These are phyloP conservation scores for Hortiboletus campestris DNA, from an alignment of 768 basidiomycete species.

Conservation along the genomic window DNA sequence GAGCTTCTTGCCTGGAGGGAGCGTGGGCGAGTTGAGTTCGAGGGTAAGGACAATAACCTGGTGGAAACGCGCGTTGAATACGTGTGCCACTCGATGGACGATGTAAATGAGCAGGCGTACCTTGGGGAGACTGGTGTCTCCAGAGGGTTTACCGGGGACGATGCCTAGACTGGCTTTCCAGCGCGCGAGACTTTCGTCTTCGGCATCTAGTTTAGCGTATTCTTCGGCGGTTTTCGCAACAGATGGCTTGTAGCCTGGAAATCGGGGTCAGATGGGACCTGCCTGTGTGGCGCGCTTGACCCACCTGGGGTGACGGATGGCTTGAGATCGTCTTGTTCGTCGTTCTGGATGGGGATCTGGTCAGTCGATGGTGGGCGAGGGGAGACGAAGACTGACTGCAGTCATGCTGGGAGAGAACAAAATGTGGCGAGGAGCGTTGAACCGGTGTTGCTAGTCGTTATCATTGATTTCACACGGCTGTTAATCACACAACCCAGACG, in stretches of 20 bases:
- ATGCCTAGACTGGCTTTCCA: slow-evolving; percentile 97
- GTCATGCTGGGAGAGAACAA: slow-evolving; percentile 45
- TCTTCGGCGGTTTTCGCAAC: slow-evolving; percentile 75
- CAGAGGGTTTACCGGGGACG: slow-evolving; percentile 45
- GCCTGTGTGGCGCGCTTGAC: slow-evolving; percentile 9
- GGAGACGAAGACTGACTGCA: slow-evolving; percentile 39
- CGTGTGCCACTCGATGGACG: slow-evolving; percentile 15
- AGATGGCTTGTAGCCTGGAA: slow-evolving; percentile 69
- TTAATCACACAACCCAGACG: slow-evolving; percentile 18
- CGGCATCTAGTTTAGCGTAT: slow-evolving; percentile 80
- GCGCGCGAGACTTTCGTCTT: slow-evolving; percentile 89
- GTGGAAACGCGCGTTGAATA: slow-evolving; percentile 16
- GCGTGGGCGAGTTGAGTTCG: slow-evolving; percentile 75
- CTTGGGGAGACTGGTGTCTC: slow-evolving; percentile 58
- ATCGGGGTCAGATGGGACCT: slow-evolving; percentile 21
- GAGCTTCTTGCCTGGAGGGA: slow-evolving; percentile 61
- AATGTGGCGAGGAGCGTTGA: slow-evolving; percentile 13
- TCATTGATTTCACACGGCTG: slow-evolving; percentile 66
- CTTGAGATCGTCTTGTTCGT: slow-evolving; percentile 70
- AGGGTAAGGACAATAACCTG: slow-evolving; percentile 74
- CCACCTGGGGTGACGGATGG: slow-evolving; percentile 69
- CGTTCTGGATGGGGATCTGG: slow-evolving; percentile 34
- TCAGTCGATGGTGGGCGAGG: neutral
- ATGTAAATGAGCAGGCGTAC: slow-evolving; percentile 34
- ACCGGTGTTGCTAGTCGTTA: slow-evolving; percentile 20